A percentile compares a stretch with the other conserved stretches of the same genome.
Conservation (phyloP, 352 stramenopile genomes). For the Lagenidium giganteum region DNA sequence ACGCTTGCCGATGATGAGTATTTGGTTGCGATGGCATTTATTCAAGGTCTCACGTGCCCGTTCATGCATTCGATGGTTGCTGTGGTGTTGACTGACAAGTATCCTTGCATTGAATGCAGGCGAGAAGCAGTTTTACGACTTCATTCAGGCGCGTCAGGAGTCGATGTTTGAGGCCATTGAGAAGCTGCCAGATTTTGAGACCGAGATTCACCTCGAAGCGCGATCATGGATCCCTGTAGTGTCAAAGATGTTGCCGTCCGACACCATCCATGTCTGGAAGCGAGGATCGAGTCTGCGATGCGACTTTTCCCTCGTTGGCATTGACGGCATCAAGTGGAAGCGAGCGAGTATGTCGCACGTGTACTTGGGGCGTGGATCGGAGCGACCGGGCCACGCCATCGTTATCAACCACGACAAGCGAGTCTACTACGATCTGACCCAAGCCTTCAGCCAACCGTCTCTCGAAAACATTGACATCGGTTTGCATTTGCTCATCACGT, state of each 20-base stretch:
- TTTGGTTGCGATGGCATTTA: conserved; percentile 61
- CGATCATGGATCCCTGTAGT: conserved; percentile 81
- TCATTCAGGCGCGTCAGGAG: conserved; percentile 41
- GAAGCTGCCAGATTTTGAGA: conserved; percentile 69
- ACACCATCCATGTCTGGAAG: conserved; percentile 72
- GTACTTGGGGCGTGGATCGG: conserved; percentile 35
- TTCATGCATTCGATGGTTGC: too few relatives aligned
- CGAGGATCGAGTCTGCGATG: conserved; percentile 58
- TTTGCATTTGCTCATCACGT: conserved; percentile 69
- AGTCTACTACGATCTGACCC: conserved; percentile 61
- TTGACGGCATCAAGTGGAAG: conserved; percentile 76
- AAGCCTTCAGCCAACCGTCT: conserved; percentile 41
- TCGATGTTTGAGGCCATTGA: conserved; percentile 58
- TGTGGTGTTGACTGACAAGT: background rate
- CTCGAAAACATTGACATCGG: conserved; percentile 67
- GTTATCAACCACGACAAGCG: conserved; percentile 59
- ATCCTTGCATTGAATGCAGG: conserved; percentile 8
- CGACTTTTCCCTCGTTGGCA: conserved; percentile 67
- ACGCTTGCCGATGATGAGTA: conserved; percentile 74
- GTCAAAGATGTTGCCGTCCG: conserved; percentile 70
- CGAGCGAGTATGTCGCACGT: conserved; percentile 66
- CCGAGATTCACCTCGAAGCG: conserved; percentile 73
- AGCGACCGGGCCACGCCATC: conserved; percentile 33
- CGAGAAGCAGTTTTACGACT: conserved; percentile 55
- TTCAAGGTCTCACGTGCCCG: conserved; percentile 31